Base-by-base conservation (phyloP, 208 protist genomes). In the Leishmania tarentolae region DNA sequence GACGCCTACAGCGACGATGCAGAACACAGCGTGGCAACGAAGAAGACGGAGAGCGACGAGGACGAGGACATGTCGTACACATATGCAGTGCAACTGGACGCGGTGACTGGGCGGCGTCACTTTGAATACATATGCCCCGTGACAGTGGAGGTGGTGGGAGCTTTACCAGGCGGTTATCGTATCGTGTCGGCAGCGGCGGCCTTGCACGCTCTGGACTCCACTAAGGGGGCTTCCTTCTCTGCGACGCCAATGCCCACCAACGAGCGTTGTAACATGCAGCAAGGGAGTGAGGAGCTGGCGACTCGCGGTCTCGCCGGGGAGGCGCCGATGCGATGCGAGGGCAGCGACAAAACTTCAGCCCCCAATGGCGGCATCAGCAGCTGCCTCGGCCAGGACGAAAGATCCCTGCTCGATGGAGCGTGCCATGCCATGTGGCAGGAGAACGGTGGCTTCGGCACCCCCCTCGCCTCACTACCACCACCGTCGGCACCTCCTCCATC, bases 61-160 rank as follows among this genome's bases (percentile, higher is more conserved):
- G 75, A 83, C 19, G 84, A 88, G 68, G 79, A 86, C 57, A 66
- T 75, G 53, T 61, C 74, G 13, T 88, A 87, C 59, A n/a, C 81
- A 65, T 91, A 89, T 81, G 78, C 66, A 3, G 85, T 81, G 24
- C 84, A 85, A 47, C n/a, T 85, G n/a, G 83, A 91, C 50, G 61
- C 79, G 0, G 78, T 82, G 24, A 82, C 83, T 8, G 59, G 66
- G 53, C 70, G 44, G 35, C 87, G 87, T 35, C 87, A 78, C 80
- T 87, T 91, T 59, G 82, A 87, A 46, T 91, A 91, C 83, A 53
- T 75, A 37, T 81, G 85, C 40, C 87, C 87, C n/a, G 65, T 91
- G 42, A 88, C 87, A 21, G 65, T 91, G 15, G 78, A 88, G 69
- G 35, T 86, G n/a, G 79, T 83, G 21, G 77, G 83, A 1, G 83